These are phyloP conservation scores for Suillus placidus DNA, from an alignment of 768 basidiomycete genomes.

Conservation along the genomic window DNA sequence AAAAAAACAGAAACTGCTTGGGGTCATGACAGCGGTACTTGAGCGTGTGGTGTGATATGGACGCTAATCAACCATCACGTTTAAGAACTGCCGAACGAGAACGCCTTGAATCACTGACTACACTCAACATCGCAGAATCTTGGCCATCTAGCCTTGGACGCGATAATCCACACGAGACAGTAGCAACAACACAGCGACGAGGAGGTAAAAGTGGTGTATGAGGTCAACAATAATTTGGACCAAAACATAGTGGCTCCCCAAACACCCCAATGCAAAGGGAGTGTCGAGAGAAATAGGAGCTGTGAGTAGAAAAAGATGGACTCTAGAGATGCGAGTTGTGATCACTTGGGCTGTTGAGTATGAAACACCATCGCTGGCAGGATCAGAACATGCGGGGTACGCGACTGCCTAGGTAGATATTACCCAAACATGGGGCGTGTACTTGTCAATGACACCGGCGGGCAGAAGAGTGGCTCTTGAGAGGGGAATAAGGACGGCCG, in stretches of 20 bases:
- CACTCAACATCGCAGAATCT: background rate
- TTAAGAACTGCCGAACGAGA: background rate
- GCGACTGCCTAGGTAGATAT: background rate
- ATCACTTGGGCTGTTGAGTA: background rate
- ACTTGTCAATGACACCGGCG: background rate
- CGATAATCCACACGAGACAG: too few relatives aligned
- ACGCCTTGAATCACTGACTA: background rate
- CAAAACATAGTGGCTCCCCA: too few relatives aligned
- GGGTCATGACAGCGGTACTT: background rate
- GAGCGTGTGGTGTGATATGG: background rate
- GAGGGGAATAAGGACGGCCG: background rate
- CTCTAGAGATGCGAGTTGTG: background rate
- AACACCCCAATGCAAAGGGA: background rate
- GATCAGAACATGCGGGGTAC: too few relatives aligned
- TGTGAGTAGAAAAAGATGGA: background rate
- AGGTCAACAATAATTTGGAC: background rate
- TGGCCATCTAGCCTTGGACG: too few relatives aligned
- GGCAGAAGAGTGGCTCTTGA: background rate
- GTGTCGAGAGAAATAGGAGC: background rate
- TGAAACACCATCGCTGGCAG: too few relatives aligned
- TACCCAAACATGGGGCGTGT: background rate
- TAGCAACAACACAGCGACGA: background rate
- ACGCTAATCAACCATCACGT: background rate
- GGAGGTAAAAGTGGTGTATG: background rate
- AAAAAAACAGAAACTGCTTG: background rate